A percentile compares a stretch with the other conserved stretches of the same genome.
phyloP scores from a whole-genome alignment of 2,329 filamentous ascomycete genomes.

The Arthrobotrys megalospora region DNA sequence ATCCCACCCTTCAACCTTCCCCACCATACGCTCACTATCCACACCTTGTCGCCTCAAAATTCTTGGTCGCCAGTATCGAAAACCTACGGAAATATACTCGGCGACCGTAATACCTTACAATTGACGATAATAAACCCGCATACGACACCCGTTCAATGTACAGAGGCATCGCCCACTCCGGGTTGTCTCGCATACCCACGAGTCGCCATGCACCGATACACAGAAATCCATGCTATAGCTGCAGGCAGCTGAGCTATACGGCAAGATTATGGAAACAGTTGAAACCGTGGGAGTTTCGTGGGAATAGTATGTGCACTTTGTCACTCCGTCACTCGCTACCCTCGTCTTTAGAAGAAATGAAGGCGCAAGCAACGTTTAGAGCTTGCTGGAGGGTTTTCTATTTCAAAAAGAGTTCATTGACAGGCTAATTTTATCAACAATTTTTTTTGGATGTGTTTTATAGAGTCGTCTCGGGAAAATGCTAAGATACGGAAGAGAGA shows the following conservation, averaged over 20 bases:
- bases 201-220: slow-evolving; percentile 31
- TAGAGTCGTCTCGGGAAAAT: neutral
- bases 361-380: no score
- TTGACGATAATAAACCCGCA: slow-evolving; percentile 15
- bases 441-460: neutral
- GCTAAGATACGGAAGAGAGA: neutral
- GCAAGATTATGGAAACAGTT: neutral
- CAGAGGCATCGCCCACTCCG: slow-evolving; percentile 57
- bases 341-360: neutral
- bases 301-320: slow-evolving; percentile 29
- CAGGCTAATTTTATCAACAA: neutral
- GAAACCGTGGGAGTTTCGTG: slow-evolving; percentile 22
- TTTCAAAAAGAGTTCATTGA: neutral
- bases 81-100: neutral
- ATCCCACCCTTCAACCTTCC: slow-evolving; percentile 12
- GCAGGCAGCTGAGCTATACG: slow-evolving; percentile 14
- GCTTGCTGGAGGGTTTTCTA: neutral
- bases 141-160: slow-evolving; percentile 35
- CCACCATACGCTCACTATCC: neutral
- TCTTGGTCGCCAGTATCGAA: neutral
- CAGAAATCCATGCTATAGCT: neutral
- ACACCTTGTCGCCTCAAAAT: neutral
- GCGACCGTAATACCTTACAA: neutral
- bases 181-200: slow-evolving; percentile 54
- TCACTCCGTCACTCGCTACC: neutral